Percentiles rank a stretch among this genome's conserved stretches.
Evolutionary conservation across 805 yeast genomes (phyloP).

Genomic region (Scheffersomyces stipitis): DNA sequence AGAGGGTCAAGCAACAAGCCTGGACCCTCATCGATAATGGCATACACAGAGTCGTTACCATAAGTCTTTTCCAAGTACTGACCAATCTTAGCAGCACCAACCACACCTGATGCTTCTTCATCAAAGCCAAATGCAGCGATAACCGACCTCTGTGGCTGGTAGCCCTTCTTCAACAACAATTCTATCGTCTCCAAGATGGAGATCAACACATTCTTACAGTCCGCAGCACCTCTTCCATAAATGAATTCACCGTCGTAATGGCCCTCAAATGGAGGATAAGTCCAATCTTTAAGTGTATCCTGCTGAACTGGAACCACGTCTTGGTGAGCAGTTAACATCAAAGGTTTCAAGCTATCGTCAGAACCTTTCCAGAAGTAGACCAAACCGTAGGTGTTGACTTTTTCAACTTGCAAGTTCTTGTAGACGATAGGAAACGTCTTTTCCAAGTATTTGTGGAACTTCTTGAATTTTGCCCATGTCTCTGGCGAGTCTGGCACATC

Average conservation of each 20-base stretch:
- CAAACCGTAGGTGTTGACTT: conserved; percentile 62
- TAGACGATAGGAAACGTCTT: conserved; percentile 55
- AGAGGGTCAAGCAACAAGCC: conserved; percentile 29
- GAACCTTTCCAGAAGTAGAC: conserved; percentile 63
- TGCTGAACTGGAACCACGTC: conserved; percentile 78
- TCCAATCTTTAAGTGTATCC: conserved; percentile 59
- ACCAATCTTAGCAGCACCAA: conserved; percentile 60
- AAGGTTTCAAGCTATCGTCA: conserved; percentile 57
- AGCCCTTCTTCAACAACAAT: conserved; percentile 48
- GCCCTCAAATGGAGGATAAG: conserved; percentile 58
- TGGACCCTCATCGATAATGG: conserved; percentile 70
- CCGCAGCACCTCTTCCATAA: conserved; percentile 79
- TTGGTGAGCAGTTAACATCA: conserved; percentile 72
- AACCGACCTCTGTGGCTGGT: conserved; percentile 60
- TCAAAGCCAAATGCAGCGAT: conserved; percentile 73
- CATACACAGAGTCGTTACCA: conserved; percentile 60
- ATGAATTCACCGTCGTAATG: conserved; percentile 62
- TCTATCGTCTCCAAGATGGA: conserved; percentile 64
- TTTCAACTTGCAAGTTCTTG: conserved; percentile 47
- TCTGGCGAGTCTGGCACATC: conserved; percentile 53
- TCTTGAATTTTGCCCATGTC: conserved; percentile 40
- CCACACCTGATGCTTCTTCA: conserved; percentile 68
- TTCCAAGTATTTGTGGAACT: conserved; percentile 54
- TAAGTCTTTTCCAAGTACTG: conserved; percentile 48
- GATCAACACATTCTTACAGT: conserved; percentile 69